These are phyloP conservation scores for Aspergillus sclerotioniger DNA, from an alignment of 495 filamentous ascomycete genomes.

Conservation along the genomic window DNA sequence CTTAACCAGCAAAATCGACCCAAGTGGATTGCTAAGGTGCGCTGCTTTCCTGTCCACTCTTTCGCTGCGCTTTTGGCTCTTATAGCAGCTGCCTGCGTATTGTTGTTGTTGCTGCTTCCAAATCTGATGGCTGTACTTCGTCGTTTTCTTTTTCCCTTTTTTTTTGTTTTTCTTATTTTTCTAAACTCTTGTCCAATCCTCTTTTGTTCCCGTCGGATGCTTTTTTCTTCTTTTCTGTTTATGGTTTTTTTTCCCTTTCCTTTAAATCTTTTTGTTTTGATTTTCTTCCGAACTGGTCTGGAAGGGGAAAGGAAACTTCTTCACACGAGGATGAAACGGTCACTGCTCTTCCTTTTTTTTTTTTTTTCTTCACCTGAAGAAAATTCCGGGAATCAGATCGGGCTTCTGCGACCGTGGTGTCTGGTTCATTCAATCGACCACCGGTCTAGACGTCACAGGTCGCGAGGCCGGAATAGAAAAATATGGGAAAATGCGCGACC, in stretches of 20 bases:
- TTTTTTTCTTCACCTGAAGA: conserved; percentile 6
- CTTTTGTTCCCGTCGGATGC: conserved; percentile 1
- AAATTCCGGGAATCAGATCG: conserved; percentile 1
- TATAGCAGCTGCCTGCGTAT: neutral
- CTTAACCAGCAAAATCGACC: conserved; percentile 27
- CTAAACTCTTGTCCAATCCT: conserved; percentile 5
- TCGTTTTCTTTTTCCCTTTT: neutral
- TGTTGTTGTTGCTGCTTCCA: conserved; percentile 1
- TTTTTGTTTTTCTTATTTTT: conserved; percentile 2
- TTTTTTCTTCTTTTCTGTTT: conserved; percentile 6
- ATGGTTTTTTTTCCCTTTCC: conserved; percentile 2
- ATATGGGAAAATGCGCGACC: neutral
- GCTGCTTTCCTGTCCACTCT: too few relatives aligned
- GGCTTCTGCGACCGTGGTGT: conserved; percentile 4
- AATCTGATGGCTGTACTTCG: neutral
- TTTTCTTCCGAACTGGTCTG: neutral
- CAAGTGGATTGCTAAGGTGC: neutral
- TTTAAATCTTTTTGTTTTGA: neutral
- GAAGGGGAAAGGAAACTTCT: neutral
- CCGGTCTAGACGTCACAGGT: conserved; percentile 3
- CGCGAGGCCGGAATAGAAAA: neutral
- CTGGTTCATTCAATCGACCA: conserved; percentile 10
- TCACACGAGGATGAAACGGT: neutral
- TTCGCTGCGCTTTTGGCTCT: neutral
- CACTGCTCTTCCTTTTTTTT: conserved; percentile 4